Base-by-base conservation (phyloP, 768 basidiomycete species). In the Russula vinacea region DNA sequence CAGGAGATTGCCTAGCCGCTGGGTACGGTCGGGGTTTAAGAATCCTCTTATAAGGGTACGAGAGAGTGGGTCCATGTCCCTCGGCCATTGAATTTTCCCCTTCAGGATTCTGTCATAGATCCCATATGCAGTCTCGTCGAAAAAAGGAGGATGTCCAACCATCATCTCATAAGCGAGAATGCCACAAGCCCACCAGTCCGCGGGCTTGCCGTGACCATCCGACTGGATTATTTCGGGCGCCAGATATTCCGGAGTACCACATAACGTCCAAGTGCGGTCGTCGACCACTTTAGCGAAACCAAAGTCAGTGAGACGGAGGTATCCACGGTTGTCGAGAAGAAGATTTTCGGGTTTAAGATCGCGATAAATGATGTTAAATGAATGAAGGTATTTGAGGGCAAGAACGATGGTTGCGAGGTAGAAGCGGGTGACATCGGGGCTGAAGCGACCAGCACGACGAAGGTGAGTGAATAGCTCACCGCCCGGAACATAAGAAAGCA, bases 131-230 rank as follows among this genome's bases (percentile, higher is more conserved):
- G 93, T 92, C 74, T 97, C 92, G 73, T 98, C 94, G 75, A 93
- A 98, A 81, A 98, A 99, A 24, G 97, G 97, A 32, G 96, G 95
- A 72, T 96, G 98, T 1, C 97, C 97, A 37, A 96, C 96, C 50
- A 99, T 84, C 94, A 98, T 98, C 75, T 99, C 97, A 74, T 96
- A 99, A 74, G 92, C 93, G 40, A 99, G 80, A 52, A 98, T 91
- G 22, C 97, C 97, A 71, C 94, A 89, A 10, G 97, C 96, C 97
- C 97, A 99, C 94, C 94, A 99, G 73, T 99, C 96, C 7, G 94
- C 95, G 10, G 95, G 94, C 74, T 97, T 96, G 13, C 94, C 94
- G 75, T 99, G 97, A 13, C 97, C 97, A 67, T 96, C 94, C 7
- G 92, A 94, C 71, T 96, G 89, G 62, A 99, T 97, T 62, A 99